phyloP scores from a whole-genome alignment of 2,329 filamentous ascomycete genomes.

The Scorias spongiosa region DNA sequence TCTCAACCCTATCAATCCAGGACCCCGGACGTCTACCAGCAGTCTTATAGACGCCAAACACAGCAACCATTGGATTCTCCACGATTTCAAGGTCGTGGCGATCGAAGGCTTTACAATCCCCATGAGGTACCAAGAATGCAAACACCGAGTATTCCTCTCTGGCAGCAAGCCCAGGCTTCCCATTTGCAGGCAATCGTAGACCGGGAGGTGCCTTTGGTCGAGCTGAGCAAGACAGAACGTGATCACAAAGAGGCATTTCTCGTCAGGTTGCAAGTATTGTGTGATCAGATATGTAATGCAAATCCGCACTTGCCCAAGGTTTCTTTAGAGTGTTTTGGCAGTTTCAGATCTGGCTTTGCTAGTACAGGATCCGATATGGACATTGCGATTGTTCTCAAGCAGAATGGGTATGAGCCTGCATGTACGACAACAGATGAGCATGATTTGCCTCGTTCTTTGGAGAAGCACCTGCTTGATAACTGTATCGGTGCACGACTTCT shows the following conservation, averaged over 20 bases:
- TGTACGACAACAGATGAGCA: slow-evolving; percentile 30
- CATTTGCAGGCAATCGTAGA: slow-evolving; percentile 29
- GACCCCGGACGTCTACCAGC: no score
- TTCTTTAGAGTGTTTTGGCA: slow-evolving; percentile 69
- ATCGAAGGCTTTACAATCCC: no score
- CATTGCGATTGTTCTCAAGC: slow-evolving; percentile 54
- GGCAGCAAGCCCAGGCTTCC: background rate
- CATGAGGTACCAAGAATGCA: no score
- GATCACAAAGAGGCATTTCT: slow-evolving; percentile 59
- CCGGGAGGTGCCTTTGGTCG: slow-evolving; percentile 39
- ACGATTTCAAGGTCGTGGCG: no score
- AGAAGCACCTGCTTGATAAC: slow-evolving; percentile 55
- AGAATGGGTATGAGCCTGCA: slow-evolving; percentile 9
- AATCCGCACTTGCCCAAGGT: slow-evolving; percentile 30
- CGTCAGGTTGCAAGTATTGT: slow-evolving; percentile 46
- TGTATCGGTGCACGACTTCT: slow-evolving; percentile 65
- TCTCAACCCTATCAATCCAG: no score
- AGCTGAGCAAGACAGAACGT: slow-evolving; percentile 50
- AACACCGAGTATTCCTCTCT: background rate
- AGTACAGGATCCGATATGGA: slow-evolving; percentile 86
- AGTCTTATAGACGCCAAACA: no score
- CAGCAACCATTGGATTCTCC: no score
- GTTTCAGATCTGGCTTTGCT: slow-evolving; percentile 70
- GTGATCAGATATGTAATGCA: slow-evolving; percentile 41
- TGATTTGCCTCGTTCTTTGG: slow-evolving; percentile 55